phyloP scores from a whole-genome alignment of 83 land plant genomes.

The Isoetes engelmannii region DNA sequence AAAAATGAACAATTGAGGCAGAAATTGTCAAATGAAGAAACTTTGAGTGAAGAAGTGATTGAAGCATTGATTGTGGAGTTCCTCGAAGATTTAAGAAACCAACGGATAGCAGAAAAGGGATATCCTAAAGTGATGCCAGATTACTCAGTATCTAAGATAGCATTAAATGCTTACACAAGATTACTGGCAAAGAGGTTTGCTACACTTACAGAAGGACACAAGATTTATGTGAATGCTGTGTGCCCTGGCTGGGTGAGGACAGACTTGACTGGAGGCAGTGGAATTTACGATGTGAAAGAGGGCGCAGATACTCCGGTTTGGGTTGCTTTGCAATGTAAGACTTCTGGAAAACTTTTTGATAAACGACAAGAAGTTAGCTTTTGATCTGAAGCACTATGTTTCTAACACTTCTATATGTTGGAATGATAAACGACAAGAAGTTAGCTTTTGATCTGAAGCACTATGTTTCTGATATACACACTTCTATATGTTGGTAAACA shows the following conservation, averaged over 20 bases:
- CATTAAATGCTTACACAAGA: conserved; percentile 58
- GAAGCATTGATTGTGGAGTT: conserved; percentile 36
- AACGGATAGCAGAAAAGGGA: conserved; percentile 36
- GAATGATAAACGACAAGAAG: conserved; percentile 58
- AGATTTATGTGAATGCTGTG: conserved; percentile 54
- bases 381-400: conserved; percentile 12
- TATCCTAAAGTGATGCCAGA: conserved; percentile 63
- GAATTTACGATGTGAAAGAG: conserved; percentile 44
- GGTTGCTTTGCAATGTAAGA: conserved; percentile 46
- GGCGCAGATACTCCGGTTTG: conserved; percentile 83
- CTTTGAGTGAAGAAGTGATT: conserved; percentile 49
- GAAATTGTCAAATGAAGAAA: conserved; percentile 34
- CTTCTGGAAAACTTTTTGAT: conserved; percentile 56
- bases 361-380: conserved; percentile 57
- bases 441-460: conserved; percentile 35
- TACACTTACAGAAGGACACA: conserved; percentile 43
- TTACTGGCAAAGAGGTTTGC: conserved; percentile 42
- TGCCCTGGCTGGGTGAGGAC: conserved; percentile 83
- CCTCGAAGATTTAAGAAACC: conserved; percentile 43
- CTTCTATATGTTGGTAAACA: too few relatives aligned
- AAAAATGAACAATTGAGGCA: conserved; percentile 29
- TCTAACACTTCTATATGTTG: too few relatives aligned
- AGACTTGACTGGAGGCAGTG: conserved; percentile 59
- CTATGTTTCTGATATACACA: too few relatives aligned
- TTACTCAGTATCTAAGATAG: conserved; percentile 59